Conservation (phyloP, 2,329 filamentous ascomycete genomes). For the Lithohypha guttulata region DNA sequence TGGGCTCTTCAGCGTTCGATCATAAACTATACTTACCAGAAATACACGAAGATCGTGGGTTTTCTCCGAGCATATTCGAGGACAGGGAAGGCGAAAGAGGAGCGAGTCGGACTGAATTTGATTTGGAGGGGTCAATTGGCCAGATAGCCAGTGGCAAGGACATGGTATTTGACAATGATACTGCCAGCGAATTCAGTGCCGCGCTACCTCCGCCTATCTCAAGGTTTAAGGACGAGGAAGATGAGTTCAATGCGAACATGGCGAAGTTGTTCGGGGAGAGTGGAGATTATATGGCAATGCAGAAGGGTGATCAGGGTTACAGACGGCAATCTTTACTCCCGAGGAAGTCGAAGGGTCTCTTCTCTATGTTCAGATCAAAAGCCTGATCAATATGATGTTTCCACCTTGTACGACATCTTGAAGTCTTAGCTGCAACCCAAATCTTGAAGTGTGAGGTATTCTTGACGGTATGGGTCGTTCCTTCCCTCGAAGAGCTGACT, state of each 20-base stretch:
- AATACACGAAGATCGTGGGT: slow-evolving; percentile 4
- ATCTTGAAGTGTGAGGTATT: too few species aligned
- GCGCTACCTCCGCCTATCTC: slow-evolving; percentile 8
- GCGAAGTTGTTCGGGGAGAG: slow-evolving; percentile 4
- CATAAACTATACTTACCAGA: slow-evolving; percentile 1
- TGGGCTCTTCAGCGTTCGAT: not conserved
- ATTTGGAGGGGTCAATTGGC: not conserved
- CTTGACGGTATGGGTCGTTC: too few species aligned
- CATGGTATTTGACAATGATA: slow-evolving; percentile 3
- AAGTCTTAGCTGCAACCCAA: too few species aligned
- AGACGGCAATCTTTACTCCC: not conserved
- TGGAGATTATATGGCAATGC: slow-evolving; percentile 6
- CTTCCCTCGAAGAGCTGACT: too few species aligned
- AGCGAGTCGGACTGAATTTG: slow-evolving; percentile 21
- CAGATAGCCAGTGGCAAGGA: slow-evolving; percentile 9
- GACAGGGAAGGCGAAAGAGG: slow-evolving; percentile 19
- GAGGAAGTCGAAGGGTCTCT: slow-evolving; percentile 3
- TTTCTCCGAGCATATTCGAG: slow-evolving; percentile 8
- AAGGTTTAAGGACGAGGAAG: slow-evolving; percentile 8
- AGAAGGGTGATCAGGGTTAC: not conserved
- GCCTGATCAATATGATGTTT: too few species aligned
- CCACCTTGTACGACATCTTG: too few species aligned
- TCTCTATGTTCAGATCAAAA: slow-evolving; percentile 2
- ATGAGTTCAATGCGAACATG: slow-evolving; percentile 9
- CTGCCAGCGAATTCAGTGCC: slow-evolving; percentile 8